Base-by-base conservation (phyloP, 495 filamentous ascomycete species). In the Penicillium simplicissimum region DNA sequence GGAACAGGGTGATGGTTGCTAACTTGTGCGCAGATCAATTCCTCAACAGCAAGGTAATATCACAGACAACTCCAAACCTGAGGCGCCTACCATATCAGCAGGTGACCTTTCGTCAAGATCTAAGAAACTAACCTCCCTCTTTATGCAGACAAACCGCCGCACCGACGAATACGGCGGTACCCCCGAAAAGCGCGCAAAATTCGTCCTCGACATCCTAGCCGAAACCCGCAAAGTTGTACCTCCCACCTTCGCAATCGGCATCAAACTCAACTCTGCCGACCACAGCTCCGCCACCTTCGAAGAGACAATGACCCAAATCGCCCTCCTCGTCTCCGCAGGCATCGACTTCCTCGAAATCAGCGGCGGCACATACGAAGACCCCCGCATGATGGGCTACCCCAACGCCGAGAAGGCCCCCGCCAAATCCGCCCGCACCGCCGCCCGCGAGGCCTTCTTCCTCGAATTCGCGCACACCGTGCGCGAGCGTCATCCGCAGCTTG, bases 191-290 rank as follows among this genome's bases (percentile, higher is more conserved):
- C 74, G 80, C 53, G 71, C 77, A 4, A 71, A 71, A 34, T 80
- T 85, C 49, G 68, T 83, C 43, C 74, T 84, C 3, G 79, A 81
- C 14, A 78, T 82, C 63, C 74, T 82, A 14, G 38, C 48, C 6
- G 66, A 71, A 57, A 78, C 73, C 55, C 74, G 83, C 40, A 67
- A 72, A 49, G 79, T 72, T 17, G 81, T 81, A 1, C 81, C 79
- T 0, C 5, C 71, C 4, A 68, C 64, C 0, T 88, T 89, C 65
- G 76, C 72, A 49, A 77, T 89, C 40, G 85, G 85, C 15, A 78
- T 88, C 45, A 89, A 89, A 69, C 62, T 89, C 35, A 89, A 88
- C 68, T 86, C 84, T 8, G 83, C 79, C 1, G 86, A 89, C 59
- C 77, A 79, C 69, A 76, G 75, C 69, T 71, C 68, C 6, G 63